Evolutionary conservation across 2,329 filamentous ascomycete species (phyloP).

Genomic region (Samsoniella hepiali): DNA sequence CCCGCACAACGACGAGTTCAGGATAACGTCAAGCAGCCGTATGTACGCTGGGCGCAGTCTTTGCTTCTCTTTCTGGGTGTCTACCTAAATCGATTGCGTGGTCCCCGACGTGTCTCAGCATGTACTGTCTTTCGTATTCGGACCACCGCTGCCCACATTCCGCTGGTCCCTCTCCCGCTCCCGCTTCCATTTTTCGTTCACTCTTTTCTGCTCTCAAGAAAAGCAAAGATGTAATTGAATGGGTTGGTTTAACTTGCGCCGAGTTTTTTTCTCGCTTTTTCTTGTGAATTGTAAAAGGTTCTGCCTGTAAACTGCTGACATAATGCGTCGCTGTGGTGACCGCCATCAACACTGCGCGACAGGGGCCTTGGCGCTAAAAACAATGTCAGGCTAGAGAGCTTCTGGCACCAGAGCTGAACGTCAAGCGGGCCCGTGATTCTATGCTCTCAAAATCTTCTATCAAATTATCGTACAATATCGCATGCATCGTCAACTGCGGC

Average conservation of each 20-base stretch:
- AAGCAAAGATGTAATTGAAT: too few relatives aligned
- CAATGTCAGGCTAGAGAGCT: not conserved
- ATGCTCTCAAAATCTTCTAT: not conserved
- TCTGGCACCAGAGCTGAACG: not conserved
- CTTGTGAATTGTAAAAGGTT: not conserved
- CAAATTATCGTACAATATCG: not conserved
- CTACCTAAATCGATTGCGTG: not conserved
- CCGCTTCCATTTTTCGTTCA: not conserved
- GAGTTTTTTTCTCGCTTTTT: not conserved
- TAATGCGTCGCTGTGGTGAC: constrained; percentile 16
- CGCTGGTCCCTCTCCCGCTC: not conserved
- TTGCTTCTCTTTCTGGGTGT: too few relatives aligned
- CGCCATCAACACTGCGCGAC: constrained; percentile 2
- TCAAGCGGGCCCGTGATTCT: not conserved
- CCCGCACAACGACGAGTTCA: too few relatives aligned
- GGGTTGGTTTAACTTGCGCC: too few relatives aligned
- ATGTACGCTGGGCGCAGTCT: too few relatives aligned
- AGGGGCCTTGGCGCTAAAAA: not conserved
- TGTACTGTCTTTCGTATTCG: not conserved
- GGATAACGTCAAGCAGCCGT: too few relatives aligned
- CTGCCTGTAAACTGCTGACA: constrained; percentile 7
- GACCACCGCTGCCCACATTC: not conserved
- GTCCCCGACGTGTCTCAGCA: not conserved
- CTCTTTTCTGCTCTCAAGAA: not conserved
- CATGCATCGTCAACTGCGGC: not conserved